phyloP scores from a whole-genome alignment of 257 asterid genomes.

The Ballota nigra region DNA sequence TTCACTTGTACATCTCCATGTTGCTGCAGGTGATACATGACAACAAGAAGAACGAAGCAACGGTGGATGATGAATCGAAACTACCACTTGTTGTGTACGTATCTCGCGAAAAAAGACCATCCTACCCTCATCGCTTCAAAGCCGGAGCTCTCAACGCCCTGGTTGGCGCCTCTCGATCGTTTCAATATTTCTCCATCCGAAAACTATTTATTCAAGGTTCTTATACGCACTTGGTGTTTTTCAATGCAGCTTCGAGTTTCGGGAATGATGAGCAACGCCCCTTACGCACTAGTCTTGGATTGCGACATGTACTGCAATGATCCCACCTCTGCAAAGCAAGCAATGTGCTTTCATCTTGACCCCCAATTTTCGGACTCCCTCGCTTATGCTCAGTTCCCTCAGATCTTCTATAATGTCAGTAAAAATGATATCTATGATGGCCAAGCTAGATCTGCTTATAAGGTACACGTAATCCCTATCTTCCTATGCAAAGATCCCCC shows the following conservation, averaged over 20 bases:
- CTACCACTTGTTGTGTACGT: slow-evolving; percentile 60
- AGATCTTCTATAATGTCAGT: slow-evolving; percentile 71
- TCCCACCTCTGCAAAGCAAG: slow-evolving; percentile 67
- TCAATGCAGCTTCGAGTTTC: slow-evolving; percentile 73
- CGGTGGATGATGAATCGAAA: slow-evolving; percentile 23
- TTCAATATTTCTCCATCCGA: neutral
- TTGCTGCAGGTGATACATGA: slow-evolving; percentile 67
- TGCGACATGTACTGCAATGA: slow-evolving; percentile 74
- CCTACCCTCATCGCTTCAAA: slow-evolving; percentile 61
- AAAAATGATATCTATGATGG: slow-evolving; percentile 77
- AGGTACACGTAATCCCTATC: too few relatives aligned
- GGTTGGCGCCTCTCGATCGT: slow-evolving; percentile 21
- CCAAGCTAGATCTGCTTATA: slow-evolving; percentile 74
- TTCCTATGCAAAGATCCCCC: too few relatives aligned
- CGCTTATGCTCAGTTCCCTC: slow-evolving; percentile 69
- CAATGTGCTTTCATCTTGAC: slow-evolving; percentile 73
- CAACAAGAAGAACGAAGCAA: slow-evolving; percentile 30
- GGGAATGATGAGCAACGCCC: slow-evolving; percentile 81
- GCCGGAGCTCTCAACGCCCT: slow-evolving; percentile 69
- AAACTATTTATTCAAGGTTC: neutral
- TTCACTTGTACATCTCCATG: too few relatives aligned
- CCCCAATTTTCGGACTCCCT: slow-evolving; percentile 38
- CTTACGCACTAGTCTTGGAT: slow-evolving; percentile 52
- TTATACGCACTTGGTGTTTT: too few relatives aligned
- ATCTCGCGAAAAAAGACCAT: slow-evolving; percentile 59